Evolutionary conservation across 106 monocot genomes (phyloP).

Genomic region (Dioscorea dumetorum): DNA sequence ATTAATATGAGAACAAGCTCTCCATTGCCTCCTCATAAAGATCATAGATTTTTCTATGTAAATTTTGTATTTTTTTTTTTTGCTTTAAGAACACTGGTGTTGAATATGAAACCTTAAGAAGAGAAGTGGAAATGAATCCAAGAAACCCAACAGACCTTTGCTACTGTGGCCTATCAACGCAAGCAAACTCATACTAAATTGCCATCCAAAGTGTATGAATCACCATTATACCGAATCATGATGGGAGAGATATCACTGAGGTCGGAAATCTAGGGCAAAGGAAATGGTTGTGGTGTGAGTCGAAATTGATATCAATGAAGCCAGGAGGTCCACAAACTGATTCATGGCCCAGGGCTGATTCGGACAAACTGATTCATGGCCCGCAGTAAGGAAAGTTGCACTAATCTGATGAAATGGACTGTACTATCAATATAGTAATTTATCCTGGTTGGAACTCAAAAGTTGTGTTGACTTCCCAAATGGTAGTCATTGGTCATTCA

Average conservation of each 20-base stretch:
- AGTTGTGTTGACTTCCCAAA: slow-evolving; percentile 3
- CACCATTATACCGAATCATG: too few species aligned
- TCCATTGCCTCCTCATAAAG: too few species aligned
- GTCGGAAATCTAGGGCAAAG: not conserved
- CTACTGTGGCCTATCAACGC: not conserved
- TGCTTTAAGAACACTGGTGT: too few species aligned
- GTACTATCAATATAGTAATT: slow-evolving; percentile 27
- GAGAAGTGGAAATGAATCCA: not conserved
- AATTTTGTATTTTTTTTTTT: too few species aligned
- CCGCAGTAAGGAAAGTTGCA: slow-evolving; percentile 10
- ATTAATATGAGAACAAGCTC: too few species aligned
- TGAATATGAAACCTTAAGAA: too few species aligned
- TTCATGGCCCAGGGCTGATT: not conserved
- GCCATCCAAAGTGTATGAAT: too few species aligned
- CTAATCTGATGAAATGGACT: slow-evolving; percentile 29
- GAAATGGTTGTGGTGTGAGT: not conserved
- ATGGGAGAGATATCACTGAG: not conserved
- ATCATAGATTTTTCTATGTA: too few species aligned
- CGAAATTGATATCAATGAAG: not conserved
- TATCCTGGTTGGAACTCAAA: slow-evolving; percentile 23
- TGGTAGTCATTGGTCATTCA: not conserved
- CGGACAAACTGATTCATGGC: not conserved
- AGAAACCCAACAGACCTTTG: not conserved
- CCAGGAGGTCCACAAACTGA: not conserved
- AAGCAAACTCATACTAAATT: too few species aligned